A percentile compares a stretch with the other conserved stretches of the same genome.
Conservation (phyloP, 2,329 filamentous ascomycete genomes). For the Epichloe amarillans region DNA sequence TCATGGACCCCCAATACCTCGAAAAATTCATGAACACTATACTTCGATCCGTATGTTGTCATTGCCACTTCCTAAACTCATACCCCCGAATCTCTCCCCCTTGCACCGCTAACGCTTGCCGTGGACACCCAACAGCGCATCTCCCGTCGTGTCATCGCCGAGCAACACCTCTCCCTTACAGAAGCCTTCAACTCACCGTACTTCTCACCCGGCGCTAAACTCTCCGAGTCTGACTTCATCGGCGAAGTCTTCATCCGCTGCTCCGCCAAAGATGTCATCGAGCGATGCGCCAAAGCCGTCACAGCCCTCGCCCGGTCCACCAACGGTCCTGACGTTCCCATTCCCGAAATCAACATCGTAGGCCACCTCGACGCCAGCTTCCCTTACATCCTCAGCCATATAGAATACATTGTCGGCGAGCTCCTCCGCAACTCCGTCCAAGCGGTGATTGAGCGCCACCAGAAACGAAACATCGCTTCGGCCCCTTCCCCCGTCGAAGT, state of each 20-base stretch:
- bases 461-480: constrained; percentile 22
- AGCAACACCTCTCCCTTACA: constrained; percentile 89
- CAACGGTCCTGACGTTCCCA: constrained; percentile 54
- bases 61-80: not conserved
- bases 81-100: not conserved
- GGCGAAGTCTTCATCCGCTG: constrained; percentile 93
- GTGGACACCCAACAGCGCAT: constrained; percentile 49
- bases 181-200: constrained; percentile 86
- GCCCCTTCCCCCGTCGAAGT: constrained; percentile 81
- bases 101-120: not conserved
- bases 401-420: constrained; percentile 96
- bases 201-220: constrained; percentile 71
- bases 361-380: constrained; percentile 86
- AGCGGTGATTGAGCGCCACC: constrained; percentile 68
- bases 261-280: constrained; percentile 77
- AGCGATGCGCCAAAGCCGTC: constrained; percentile 66
- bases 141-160: constrained; percentile 88
- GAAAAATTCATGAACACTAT: constrained; percentile 95
- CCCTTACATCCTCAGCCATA: constrained; percentile 87
- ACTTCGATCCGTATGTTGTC: constrained; percentile 60
- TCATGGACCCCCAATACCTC: constrained; percentile 68
- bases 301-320: constrained; percentile 60
- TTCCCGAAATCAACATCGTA: constrained; percentile 71
- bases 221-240: constrained; percentile 68
- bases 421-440: constrained; percentile 90